These are phyloP conservation scores for Sarocladium oryzae DNA, from an alignment of 2,329 filamentous ascomycete genomes.

Conservation along the genomic window DNA sequence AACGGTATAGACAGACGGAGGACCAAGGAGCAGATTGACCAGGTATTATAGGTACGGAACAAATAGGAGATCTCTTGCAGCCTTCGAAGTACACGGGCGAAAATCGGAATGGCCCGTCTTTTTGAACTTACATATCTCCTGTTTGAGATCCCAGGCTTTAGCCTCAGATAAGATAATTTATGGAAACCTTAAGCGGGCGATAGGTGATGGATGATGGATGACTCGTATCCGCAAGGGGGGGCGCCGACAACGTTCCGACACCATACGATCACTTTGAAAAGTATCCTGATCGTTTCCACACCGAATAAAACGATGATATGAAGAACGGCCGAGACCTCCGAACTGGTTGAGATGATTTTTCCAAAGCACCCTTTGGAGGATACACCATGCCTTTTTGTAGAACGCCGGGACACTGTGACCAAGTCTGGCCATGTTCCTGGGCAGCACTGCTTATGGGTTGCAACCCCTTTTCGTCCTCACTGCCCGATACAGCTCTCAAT, in stretches of 20 bases:
- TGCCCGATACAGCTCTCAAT: no score
- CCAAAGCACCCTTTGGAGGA: no score
- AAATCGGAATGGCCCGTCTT: not conserved
- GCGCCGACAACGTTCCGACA: not conserved
- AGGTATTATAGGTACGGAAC: no score
- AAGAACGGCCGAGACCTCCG: not conserved
- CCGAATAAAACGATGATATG: not conserved
- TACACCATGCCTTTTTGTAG: no score
- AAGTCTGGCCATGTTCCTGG: no score
- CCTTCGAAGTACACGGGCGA: no score
- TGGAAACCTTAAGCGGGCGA: not conserved
- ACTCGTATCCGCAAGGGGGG: slow-evolving; percentile 2
- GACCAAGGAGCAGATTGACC: no score
- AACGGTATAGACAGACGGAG: not conserved
- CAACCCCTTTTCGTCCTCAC: no score
- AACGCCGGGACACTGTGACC: no score
- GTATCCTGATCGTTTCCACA: not conserved
- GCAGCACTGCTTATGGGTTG: no score
- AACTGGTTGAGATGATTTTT: no score
- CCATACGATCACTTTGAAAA: not conserved
- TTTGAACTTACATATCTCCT: slow-evolving; percentile 1
- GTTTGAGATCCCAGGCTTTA: not conserved
- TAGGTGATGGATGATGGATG: not conserved
- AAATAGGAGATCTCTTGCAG: no score
- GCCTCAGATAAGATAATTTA: not conserved